Conservation (phyloP, 495 filamentous ascomycete species). For the Podospora fimiseda region DNA sequence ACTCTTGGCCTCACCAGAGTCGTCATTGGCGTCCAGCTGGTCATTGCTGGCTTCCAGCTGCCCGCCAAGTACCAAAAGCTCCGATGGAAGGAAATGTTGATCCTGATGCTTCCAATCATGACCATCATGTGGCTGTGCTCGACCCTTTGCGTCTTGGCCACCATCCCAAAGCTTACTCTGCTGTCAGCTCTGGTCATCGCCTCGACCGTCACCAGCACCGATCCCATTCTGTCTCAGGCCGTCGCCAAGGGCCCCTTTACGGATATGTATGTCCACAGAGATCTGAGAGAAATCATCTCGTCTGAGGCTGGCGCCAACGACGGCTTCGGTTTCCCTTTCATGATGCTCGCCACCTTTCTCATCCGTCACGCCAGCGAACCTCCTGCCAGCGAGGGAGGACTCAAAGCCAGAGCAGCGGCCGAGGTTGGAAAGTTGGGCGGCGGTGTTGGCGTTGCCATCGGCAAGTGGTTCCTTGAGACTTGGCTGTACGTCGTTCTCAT, state of each 20-base stretch:
- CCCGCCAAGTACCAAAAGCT: conserved; percentile 71
- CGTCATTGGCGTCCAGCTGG: conserved; percentile 53
- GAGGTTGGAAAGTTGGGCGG: conserved; percentile 39
- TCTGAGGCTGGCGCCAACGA: conserved; percentile 57
- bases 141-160: conserved; percentile 63
- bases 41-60: conserved; percentile 79
- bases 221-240: conserved; percentile 54
- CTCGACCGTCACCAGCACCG: conserved; percentile 58
- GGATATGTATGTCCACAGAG: conserved; percentile 51
- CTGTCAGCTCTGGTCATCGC: conserved; percentile 53
- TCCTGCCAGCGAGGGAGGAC: too few species aligned
- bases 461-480: conserved; percentile 75
- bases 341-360: conserved; percentile 50
- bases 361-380: conserved; percentile 46
- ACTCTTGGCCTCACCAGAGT: conserved; percentile 46
- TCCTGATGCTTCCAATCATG: conserved; percentile 83
- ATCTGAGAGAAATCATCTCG: conserved; percentile 56
- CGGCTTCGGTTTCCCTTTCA: conserved; percentile 55
- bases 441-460: conserved; percentile 63
- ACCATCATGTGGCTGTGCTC: conserved; percentile 79
- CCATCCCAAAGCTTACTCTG: conserved; percentile 51
- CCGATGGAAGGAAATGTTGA: conserved; percentile 65
- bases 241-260: conserved; percentile 58
- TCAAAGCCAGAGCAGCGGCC: conserved; percentile 42
- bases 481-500: conserved; percentile 72